Base-by-base conservation (phyloP, 805 yeast species). In the Kuraishia hungarica region DNA sequence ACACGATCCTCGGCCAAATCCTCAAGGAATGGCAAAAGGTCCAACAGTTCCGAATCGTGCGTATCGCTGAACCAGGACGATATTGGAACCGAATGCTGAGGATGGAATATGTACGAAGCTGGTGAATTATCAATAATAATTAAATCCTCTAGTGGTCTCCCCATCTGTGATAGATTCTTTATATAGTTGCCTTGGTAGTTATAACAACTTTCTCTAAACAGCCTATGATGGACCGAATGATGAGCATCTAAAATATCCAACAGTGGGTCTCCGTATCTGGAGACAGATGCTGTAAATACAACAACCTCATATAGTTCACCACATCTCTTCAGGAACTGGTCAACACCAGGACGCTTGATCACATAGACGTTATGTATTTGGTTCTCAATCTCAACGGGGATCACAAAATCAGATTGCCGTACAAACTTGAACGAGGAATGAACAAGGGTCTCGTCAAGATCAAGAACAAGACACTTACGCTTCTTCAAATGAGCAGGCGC, bases 41-140 rank as follows among this genome's bases (percentile, higher is more conserved):
- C 99, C 58, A 89, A 71, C 63, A 94, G 77, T 76, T 94, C 99
- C 68, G 92, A 92, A 70, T 94, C 99, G 69, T 94, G 99, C 28
- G 94, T 84, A 72, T 94, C 99, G 61, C 97, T 89, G 76, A 94
- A 94, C 99, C 99, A 94, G 68, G 94, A 86, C 61, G 97, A 89
- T 28, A 94, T 89, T 23, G 99, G 99, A 28, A 94, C 87, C 8
- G 98, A 96, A 73, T 94, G 97, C 69, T 90, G 96, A 21, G 99
- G 99, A 67, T 94, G 98, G 77, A 94, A 89, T 55, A 93, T 85
- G 71, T 94, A 94, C n/a, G 97, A 89, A 2, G 98, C 97, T 1
- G 99, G 98, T 2, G 98, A 92, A 71, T 94, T 94, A 74, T 94
- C 99, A 60, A 94, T 83, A 61, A 94, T 94, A 56, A 94, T 91